A percentile compares a stretch with the other conserved stretches of the same genome.
phyloP scores from a whole-genome alignment of 257 asterid genomes.

The Phtheirospermum japonicum region DNA sequence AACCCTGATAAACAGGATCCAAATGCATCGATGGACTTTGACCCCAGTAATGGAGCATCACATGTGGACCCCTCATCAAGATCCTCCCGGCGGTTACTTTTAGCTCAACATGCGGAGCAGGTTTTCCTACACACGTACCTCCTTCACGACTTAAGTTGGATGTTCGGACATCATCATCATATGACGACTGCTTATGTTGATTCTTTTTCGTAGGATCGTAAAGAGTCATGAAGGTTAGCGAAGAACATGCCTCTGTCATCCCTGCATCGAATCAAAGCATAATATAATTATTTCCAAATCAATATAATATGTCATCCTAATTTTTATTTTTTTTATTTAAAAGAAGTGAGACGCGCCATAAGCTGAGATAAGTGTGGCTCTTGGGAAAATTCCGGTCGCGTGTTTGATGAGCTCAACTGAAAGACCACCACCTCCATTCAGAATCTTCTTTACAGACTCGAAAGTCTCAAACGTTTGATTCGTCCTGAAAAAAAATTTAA shows the following conservation, averaged over 20 bases:
- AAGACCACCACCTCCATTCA: conserved; percentile 90
- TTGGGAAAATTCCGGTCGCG: conserved; percentile 55
- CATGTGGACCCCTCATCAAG: conserved; percentile 79
- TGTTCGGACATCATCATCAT: conserved; percentile 17
- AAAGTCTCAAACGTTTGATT: conserved; percentile 29
- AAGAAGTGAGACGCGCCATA: conserved; percentile 54
- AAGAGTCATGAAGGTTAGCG: conserved; percentile 82
- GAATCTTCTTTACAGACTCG: conserved; percentile 56
- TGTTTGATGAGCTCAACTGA: conserved; percentile 42
- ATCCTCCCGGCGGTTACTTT: conserved; percentile 54
- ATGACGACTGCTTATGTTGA: not conserved
- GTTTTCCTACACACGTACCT: conserved; percentile 71
- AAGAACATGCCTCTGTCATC: conserved; percentile 95
- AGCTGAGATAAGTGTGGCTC: conserved; percentile 71
- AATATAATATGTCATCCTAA: too few relatives aligned
- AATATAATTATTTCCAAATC: too few relatives aligned
- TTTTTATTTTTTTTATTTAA: too few relatives aligned
- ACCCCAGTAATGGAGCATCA: conserved; percentile 88
- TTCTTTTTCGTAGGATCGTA: conserved; percentile 45
- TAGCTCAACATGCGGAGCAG: conserved; percentile 78
- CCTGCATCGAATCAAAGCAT: conserved; percentile 38
- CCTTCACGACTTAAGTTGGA: conserved; percentile 32
- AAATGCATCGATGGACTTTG: conserved; percentile 36
- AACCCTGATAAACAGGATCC: conserved; percentile 36
- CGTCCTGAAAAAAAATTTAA: conserved; percentile 37